Evolutionary conservation across 1,284 basidiomycete genomes (phyloP).

Genomic region (Puccinia sorghi): DNA sequence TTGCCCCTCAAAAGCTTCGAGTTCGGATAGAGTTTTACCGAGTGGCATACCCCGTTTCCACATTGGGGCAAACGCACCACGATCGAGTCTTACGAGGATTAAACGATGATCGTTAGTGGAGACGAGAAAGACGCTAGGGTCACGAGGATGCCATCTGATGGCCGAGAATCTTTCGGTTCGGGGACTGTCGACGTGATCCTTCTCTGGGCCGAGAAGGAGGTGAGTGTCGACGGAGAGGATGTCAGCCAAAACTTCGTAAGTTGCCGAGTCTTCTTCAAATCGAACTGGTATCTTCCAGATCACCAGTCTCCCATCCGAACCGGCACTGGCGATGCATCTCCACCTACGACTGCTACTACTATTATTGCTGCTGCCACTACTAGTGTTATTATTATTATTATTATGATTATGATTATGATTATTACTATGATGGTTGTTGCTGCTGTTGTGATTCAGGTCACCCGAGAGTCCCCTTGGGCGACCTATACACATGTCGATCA

Average conservation of each 20-base stretch:
- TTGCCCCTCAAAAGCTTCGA: conserved; percentile 41
- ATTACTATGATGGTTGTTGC: not conserved
- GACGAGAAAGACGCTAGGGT: conserved; percentile 25
- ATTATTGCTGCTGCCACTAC: not conserved
- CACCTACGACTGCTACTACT: conserved; percentile 1
- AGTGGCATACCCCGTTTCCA: conserved; percentile 24
- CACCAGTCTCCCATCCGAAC: conserved; percentile 27
- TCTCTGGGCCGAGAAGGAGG: not conserved
- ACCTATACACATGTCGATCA: conserved; percentile 42
- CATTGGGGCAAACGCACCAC: not conserved
- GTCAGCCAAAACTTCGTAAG: conserved; percentile 15
- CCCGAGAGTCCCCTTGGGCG: not conserved
- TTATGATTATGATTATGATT: not conserved
- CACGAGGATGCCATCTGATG: conserved; percentile 29
- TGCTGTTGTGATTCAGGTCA: not conserved
- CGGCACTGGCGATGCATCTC: conserved; percentile 23
- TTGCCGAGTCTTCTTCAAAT: conserved; percentile 30
- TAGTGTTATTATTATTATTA: too few relatives aligned
- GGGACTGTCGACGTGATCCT: not conserved
- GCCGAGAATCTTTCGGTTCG: not conserved
- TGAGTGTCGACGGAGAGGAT: not conserved
- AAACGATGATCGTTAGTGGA: conserved; percentile 34
- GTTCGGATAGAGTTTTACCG: conserved; percentile 15
- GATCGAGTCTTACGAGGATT: conserved; percentile 35
- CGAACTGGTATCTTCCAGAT: conserved; percentile 40